Evolutionary conservation across 202 grass and related monocot species (phyloP), one percentile per base, ranked within the genome.

Genomic region (Elaeis oleifera): DNA sequence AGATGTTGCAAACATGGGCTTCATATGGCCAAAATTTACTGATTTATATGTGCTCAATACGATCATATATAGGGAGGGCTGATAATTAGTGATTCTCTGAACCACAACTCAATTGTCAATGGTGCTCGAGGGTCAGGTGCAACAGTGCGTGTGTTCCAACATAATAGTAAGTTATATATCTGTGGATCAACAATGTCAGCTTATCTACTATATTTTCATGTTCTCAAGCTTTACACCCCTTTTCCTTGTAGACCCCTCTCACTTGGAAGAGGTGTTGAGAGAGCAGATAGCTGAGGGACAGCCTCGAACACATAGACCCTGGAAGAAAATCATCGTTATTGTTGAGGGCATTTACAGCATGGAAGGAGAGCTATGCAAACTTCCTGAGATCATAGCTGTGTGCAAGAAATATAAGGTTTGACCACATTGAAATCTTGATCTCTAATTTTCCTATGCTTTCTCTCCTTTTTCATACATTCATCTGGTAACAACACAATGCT

Each of bases 31-130:
- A 39, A 13, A 16, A 55, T 60, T 54, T 73, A 49, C 24, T 60
- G 58, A 50, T 67, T 18, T 71, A 32, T 21, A 53, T 11, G 36
- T 39, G 36, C 22, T 53, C 50, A 64, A 71, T 62, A 54, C 70
- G 63, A 63, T 80, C 49, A 56, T 85, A 17, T 85, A 44, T 79
- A 89, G 87, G 87, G 92, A 51, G 77, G 92, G 11, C 54, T 97
- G 53, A 85, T 97, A 65, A 90, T 91, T 60, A 97, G 92, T 49
- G 87, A 91, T 65, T 91, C 92, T 16, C 69, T 97, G 68, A 97
- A 97, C 71, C 92, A 97, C 74, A 97, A 86, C 76, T 97, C 92
- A 61, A 91, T 97, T 72, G 87, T 97, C 61, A 91, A 91, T 81
- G 88, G 88, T 36, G 87, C 88, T 55, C 81, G 88, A 49, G 92